Evolutionary conservation across 495 filamentous ascomycete genomes (phyloP).

Genomic region (Daldinia bambusicola): DNA sequence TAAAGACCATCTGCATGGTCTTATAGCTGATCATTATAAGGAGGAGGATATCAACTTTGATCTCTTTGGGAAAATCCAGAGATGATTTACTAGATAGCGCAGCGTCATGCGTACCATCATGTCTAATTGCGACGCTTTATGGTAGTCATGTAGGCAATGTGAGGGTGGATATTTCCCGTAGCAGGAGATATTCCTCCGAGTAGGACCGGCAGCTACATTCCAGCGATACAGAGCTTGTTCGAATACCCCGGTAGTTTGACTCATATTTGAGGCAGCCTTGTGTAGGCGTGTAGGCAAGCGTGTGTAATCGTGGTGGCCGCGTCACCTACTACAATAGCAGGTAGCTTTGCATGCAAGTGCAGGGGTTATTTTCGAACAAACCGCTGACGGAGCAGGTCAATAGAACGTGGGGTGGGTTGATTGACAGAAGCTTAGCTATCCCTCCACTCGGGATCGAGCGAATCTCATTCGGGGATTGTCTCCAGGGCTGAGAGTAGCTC

Average conservation of each 20-base stretch:
- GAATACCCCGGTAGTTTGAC: slow-evolving; percentile 32
- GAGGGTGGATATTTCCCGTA: background rate
- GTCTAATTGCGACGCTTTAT: slow-evolving; percentile 27
- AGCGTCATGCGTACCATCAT: background rate
- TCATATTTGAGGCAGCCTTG: slow-evolving; percentile 27
- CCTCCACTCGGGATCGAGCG: slow-evolving; percentile 28
- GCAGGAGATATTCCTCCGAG: slow-evolving; percentile 1
- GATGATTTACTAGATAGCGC: slow-evolving; percentile 27
- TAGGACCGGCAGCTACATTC: slow-evolving; percentile 7
- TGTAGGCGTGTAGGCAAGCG: background rate
- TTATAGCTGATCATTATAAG: slow-evolving; percentile 87
- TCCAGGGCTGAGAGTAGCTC: slow-evolving; percentile 30
- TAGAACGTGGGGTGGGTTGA: slow-evolving; percentile 40
- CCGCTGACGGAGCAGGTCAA: background rate
- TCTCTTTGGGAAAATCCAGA: slow-evolving; percentile 47
- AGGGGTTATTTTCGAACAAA: slow-evolving; percentile 21
- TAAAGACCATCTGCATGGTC: slow-evolving; percentile 80
- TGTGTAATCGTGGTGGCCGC: slow-evolving; percentile 36
- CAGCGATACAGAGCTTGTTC: slow-evolving; percentile 8
- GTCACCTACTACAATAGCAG: slow-evolving; percentile 33
- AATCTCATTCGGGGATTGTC: slow-evolving; percentile 31
- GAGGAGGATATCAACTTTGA: slow-evolving; percentile 78
- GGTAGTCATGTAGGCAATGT: background rate
- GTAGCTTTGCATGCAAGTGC: slow-evolving; percentile 29
- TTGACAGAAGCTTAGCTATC: slow-evolving; percentile 32